Percentiles rank a stretch among this genome's conserved stretches.
Conservation (phyloP, 2,329 filamentous ascomycete species). For the Botrytis porri region DNA sequence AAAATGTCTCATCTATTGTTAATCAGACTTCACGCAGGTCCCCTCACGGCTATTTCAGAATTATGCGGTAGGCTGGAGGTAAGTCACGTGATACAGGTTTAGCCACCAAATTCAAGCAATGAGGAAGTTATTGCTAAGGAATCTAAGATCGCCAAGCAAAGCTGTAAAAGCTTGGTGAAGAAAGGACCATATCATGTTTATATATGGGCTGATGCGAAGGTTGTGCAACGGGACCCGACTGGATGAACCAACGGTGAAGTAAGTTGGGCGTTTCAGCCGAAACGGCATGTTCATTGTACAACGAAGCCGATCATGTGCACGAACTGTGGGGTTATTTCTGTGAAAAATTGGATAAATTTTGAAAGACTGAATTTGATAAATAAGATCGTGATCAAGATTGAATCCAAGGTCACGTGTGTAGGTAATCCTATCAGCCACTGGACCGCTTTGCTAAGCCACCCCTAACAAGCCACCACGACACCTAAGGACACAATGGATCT, state of each 20-base stretch:
- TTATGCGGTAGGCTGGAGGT: neutral
- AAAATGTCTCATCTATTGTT: neutral
- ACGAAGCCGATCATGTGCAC: neutral
- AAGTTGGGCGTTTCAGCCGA: neutral
- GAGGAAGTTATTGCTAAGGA: neutral
- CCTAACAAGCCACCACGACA: neutral
- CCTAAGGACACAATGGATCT: neutral
- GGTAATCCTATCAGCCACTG: neutral
- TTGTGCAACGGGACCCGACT: slow-evolving; percentile 1
- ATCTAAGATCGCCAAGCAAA: neutral
- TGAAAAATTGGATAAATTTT: neutral
- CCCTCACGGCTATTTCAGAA: neutral
- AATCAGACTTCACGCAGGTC: neutral
- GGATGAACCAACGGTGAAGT: neutral
- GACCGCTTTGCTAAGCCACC: neutral
- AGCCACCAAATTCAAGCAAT: neutral
- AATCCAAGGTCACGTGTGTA: neutral
- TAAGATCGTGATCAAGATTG: neutral
- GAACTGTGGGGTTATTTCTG: too few species aligned
- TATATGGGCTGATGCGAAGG: neutral
- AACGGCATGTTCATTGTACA: neutral
- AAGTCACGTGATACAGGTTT: neutral
- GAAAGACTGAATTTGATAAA: neutral
- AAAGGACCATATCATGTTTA: neutral
- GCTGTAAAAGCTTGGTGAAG: neutral